phyloP scores from a whole-genome alignment of 805 yeast genomes.

The Candida dendrica region DNA sequence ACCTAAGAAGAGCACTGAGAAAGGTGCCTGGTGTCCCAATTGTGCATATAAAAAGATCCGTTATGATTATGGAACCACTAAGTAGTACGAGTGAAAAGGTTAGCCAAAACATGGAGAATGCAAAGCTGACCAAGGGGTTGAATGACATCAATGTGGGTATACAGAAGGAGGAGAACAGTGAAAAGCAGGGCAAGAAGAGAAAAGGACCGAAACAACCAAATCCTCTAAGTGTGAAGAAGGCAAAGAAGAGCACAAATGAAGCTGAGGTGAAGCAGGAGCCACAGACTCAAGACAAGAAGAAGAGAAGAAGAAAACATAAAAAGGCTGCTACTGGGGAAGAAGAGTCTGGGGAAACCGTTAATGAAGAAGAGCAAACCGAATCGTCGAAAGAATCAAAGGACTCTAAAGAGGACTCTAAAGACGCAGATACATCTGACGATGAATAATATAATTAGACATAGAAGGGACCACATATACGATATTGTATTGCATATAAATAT shows the following conservation, averaged over 20 bases:
- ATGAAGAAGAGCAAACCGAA: neutral
- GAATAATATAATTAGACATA: too few relatives aligned
- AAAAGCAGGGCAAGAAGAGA: slow-evolving; percentile 33
- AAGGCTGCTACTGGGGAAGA: slow-evolving; percentile 3
- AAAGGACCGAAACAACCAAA: slow-evolving; percentile 80
- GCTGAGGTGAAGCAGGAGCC: slow-evolving; percentile 8
- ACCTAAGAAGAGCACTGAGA: slow-evolving; percentile 62
- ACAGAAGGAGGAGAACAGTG: slow-evolving; percentile 12
- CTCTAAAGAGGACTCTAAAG: too few relatives aligned
- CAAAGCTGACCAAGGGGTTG: slow-evolving; percentile 71
- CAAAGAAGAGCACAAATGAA: slow-evolving; percentile 30
- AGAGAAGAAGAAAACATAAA: slow-evolving; percentile 16
- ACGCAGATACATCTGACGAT: too few relatives aligned
- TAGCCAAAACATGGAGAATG: slow-evolving; percentile 46
- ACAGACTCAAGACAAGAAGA: slow-evolving; percentile 3
- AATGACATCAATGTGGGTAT: slow-evolving; percentile 57
- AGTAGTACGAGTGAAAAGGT: slow-evolving; percentile 58
- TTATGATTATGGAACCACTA: slow-evolving; percentile 93
- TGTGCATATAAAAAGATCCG: slow-evolving; percentile 80
- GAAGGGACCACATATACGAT: too few relatives aligned
- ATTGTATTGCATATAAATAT: too few relatives aligned
- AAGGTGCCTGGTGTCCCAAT: slow-evolving; percentile 85
- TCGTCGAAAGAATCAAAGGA: too few relatives aligned
- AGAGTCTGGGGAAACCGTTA: slow-evolving; percentile 11
- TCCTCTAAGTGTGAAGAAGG: slow-evolving; percentile 84